A percentile compares a stretch with the other conserved stretches of the same genome.
Evolutionary conservation across 2,329 filamentous ascomycete genomes (phyloP).

Genomic region (Fusarium phyllophilum): DNA sequence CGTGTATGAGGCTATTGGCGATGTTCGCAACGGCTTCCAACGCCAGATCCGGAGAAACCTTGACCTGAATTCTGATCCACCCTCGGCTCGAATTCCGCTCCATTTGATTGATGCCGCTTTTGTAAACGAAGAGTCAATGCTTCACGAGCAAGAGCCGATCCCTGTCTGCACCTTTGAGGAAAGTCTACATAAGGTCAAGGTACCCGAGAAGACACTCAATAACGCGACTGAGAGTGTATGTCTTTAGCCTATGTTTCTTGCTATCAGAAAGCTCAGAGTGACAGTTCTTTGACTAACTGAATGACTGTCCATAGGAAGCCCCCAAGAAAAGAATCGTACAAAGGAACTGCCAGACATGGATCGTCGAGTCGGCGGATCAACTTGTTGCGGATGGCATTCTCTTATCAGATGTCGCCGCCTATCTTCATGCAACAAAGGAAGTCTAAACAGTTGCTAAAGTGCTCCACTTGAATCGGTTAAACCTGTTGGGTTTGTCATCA

Average conservation of each 20-base stretch:
- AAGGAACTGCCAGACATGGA: constrained; percentile 20
- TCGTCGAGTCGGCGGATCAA: constrained; percentile 1
- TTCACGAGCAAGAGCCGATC: fast-evolving
- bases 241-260: fast-evolving
- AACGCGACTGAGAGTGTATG: fast-evolving
- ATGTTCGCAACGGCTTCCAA: neutral
- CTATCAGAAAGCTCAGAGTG: no score
- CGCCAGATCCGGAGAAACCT: neutral
- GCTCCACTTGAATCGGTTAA: fast-evolving
- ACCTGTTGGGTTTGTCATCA: fast-evolving
- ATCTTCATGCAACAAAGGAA: neutral
- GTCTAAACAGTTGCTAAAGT: fast-evolving
- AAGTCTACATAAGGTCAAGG: neutral
- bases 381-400: neutral
- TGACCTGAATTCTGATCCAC: neutral
- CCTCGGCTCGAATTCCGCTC: fast-evolving
- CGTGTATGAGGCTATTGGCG: neutral
- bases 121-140: neutral
- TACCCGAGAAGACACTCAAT: neutral
- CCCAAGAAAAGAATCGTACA: neutral
- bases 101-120: neutral
- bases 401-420: fast-evolving
- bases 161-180: neutral
- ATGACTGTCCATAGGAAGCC: fast-evolving
- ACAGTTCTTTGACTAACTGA: fast-evolving